Percentiles rank a stretch among this genome's conserved stretches.
Conservation (phyloP, 2,329 filamentous ascomycete species). For the Westerdykella sp. region DNA sequence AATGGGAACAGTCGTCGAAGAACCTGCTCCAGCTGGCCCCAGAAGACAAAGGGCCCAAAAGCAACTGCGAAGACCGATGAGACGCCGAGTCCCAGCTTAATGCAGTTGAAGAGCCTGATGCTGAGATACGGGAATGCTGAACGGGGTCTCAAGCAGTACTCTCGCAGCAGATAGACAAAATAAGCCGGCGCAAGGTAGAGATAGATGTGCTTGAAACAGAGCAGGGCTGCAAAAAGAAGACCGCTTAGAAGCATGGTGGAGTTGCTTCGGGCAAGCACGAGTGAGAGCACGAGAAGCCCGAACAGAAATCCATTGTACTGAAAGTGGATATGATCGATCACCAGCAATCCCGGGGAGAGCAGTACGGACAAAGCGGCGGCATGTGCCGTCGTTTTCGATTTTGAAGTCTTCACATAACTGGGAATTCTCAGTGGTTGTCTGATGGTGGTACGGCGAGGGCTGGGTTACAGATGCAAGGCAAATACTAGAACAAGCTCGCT, state of each 20-base stretch:
- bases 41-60: slow-evolving; percentile 80
- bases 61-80: slow-evolving; percentile 66
- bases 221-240: slow-evolving; percentile 71
- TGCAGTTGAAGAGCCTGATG: slow-evolving; percentile 68
- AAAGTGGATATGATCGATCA: slow-evolving; percentile 98
- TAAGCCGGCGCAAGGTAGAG: slow-evolving; percentile 94
- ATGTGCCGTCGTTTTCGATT: slow-evolving; percentile 71
- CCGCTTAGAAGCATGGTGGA: slow-evolving; percentile 73
- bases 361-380: slow-evolving; percentile 83
- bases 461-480: slow-evolving; percentile 65
- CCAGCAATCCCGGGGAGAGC: slow-evolving; percentile 84
- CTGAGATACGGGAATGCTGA: slow-evolving; percentile 62
- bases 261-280: slow-evolving; percentile 72
- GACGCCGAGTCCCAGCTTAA: slow-evolving; percentile 76
- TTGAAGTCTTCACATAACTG: slow-evolving; percentile 70
- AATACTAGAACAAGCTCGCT: slow-evolving; percentile 80
- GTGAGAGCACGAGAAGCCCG: slow-evolving; percentile 77
- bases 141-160: slow-evolving; percentile 75
- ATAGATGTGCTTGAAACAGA: slow-evolving; percentile 98
- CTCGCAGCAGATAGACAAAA: slow-evolving; percentile 85
- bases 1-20: slow-evolving; percentile 86
- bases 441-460: neutral
- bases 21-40: slow-evolving; percentile 78
- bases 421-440: slow-evolving; percentile 9
- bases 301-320: slow-evolving; percentile 99